Evolutionary conservation across 805 yeast genomes (phyloP), one percentile per base, ranked within the genome.

Genomic region (Lipomyces mesembrius): DNA sequence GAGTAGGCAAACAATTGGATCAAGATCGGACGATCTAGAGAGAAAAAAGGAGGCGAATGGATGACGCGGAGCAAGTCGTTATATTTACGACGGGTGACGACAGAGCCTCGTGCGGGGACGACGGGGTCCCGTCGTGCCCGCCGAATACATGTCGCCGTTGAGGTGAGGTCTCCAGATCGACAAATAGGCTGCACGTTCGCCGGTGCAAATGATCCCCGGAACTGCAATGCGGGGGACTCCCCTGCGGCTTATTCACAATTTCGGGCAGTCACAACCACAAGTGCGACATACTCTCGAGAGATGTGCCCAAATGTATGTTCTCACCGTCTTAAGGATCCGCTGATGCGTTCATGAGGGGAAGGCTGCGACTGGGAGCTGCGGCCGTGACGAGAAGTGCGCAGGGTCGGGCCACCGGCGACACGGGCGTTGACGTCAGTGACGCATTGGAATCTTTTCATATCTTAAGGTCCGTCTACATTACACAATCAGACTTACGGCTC

Each of bases 341-440:
- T 56, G 27, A 25, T 53, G 56, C 29, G 34, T 34, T 53, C 34
- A 53, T 29, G 56, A 22, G 22, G 7, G 9, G 20, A 8, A 4
- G 56, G 6, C 54, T 4, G 25, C n/a, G 29, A 14, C 34, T 25
- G 34, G 11, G n/a, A 29, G 14, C 34, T 29, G 56, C 34, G 56
- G 34, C 56, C 56, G 56, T 53, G 29, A 29, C 56, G 32, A 29
- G 4, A 20, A 25, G 5, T 29, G 32, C 34, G 17, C 32, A 53
- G 56, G 11, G 56, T 20, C 56, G 56, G 56, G 20, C 34, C 8
- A 43, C 11, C 49, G 58, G 57, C 62, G 37, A 37, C 56, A 22
- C 22, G 9, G 6, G 11, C 34, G 34, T 12, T 37, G 43, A 11
- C 43, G 43, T 11, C 43, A 4, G 17, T 12, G 5, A 29, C 7